Conservation (phyloP, 768 basidiomycete species). For the Suillus brevipes region DNA sequence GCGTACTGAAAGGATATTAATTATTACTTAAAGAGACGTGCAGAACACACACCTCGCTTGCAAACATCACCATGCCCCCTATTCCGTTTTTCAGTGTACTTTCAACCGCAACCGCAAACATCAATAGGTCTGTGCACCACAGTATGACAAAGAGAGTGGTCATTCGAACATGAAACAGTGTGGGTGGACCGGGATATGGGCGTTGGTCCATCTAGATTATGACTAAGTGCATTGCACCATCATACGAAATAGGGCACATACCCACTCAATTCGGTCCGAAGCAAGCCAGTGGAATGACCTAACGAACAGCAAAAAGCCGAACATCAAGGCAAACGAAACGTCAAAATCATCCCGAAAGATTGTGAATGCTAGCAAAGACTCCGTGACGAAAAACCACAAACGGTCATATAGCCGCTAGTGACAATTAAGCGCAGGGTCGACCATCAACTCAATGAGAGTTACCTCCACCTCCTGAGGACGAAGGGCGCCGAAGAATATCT, state of each 20-base stretch:
- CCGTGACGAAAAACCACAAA: constrained; percentile 97
- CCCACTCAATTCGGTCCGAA: constrained; percentile 95
- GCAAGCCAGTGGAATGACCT: constrained; percentile 99
- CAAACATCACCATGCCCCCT: constrained; percentile 92
- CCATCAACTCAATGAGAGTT: constrained; percentile 18
- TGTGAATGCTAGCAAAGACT: constrained; percentile 93
- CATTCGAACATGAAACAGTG: constrained; percentile 86
- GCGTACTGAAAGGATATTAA: constrained; percentile 63
- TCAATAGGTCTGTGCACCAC: constrained; percentile 69
- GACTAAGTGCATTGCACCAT: constrained; percentile 10
- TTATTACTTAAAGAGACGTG: constrained; percentile 7
- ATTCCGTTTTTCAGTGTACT: constrained; percentile 78
- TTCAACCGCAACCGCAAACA: constrained; percentile 81
- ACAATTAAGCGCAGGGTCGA: neutral
- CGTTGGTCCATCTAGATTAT: constrained; percentile 95
- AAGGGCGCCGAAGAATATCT: constrained; percentile 88
- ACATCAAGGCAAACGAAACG: constrained; percentile 90
- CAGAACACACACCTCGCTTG: constrained; percentile 71
- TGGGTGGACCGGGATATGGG: constrained; percentile 80
- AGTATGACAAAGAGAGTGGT: constrained; percentile 70
- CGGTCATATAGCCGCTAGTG: constrained; percentile 89
- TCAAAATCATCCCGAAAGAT: constrained; percentile 97
- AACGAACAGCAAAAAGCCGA: constrained; percentile 89
- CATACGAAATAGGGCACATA: constrained; percentile 37
- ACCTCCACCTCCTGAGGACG: constrained; percentile 92